phyloP scores from a whole-genome alignment of 352 stramenopile genomes.

The Pythium dissotocum region DNA sequence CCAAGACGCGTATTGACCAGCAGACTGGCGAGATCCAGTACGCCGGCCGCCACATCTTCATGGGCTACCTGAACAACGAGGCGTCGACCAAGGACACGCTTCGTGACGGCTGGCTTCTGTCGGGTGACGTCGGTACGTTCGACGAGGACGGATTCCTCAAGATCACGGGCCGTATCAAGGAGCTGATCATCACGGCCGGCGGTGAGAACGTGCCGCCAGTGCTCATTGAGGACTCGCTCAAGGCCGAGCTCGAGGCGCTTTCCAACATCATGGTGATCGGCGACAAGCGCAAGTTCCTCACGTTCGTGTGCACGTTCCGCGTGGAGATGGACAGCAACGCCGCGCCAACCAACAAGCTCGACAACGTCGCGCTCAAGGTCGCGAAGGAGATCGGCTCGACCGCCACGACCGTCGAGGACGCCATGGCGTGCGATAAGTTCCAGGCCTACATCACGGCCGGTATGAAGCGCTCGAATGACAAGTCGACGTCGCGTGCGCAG shows the following conservation, averaged over 20 bases:
- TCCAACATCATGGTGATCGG: slow-evolving; percentile 91
- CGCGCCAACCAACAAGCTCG: slow-evolving; percentile 68
- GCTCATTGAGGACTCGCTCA: slow-evolving; percentile 87
- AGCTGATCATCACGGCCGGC: slow-evolving; percentile 93
- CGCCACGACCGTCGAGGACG: slow-evolving; percentile 82
- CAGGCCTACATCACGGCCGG: slow-evolving; percentile 74
- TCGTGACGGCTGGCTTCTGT: slow-evolving; percentile 89
- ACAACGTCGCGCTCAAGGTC: slow-evolving; percentile 63
- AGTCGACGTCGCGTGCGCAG: slow-evolving; percentile 53
- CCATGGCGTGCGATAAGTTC: slow-evolving; percentile 64
- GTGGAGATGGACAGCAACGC: slow-evolving; percentile 62
- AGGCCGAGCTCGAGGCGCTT: slow-evolving; percentile 73
- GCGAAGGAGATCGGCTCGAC: slow-evolving; percentile 56
- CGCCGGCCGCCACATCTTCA: slow-evolving; percentile 67
- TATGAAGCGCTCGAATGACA: slow-evolving; percentile 61
- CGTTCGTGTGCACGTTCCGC: slow-evolving; percentile 83
- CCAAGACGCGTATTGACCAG: slow-evolving; percentile 48
- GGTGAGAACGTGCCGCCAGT: slow-evolving; percentile 92
- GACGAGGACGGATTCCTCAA: slow-evolving; percentile 88
- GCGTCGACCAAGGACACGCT: slow-evolving; percentile 53
- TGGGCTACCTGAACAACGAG: slow-evolving; percentile 73
- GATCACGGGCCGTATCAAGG: slow-evolving; percentile 94
- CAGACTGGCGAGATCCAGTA: slow-evolving; percentile 65
- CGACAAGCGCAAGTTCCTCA: slow-evolving; percentile 90
- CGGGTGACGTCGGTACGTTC: slow-evolving; percentile 86